Percentiles rank a stretch among this genome's conserved stretches.
phyloP scores from a whole-genome alignment of 1,139 yeast genomes.

The Scheffersomyces segobiensis region DNA sequence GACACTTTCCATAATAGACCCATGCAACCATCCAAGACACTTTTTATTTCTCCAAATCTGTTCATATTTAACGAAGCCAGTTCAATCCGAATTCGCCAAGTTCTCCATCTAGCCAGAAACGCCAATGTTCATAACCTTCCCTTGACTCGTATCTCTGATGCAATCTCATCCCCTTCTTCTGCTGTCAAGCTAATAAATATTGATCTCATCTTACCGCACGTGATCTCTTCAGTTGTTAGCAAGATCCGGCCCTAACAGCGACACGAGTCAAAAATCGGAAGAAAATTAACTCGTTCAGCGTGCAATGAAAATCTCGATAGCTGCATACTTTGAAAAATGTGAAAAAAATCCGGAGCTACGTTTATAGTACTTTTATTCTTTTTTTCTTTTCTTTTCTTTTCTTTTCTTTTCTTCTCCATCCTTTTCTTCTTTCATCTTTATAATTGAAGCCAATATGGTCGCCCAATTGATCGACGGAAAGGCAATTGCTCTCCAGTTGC shows the following conservation, averaged over 20 bases:
- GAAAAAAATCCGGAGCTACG: not conserved
- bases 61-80: not conserved
- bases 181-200: not conserved
- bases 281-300: not conserved
- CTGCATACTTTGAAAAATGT: not conserved
- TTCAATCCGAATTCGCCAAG: not conserved
- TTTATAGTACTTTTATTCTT: not conserved
- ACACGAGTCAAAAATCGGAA: not conserved
- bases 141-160: not conserved
- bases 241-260: not conserved
- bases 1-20: not conserved
- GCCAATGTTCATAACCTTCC: not conserved
- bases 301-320: not conserved
- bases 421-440: not conserved
- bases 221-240: not conserved
- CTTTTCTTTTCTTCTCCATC: not conserved
- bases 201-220: not conserved
- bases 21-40: not conserved
- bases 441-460: conserved; percentile 21
- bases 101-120: not conserved
- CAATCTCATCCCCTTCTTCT: not conserved
- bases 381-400: not conserved
- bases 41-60: not conserved
- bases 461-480: conserved; percentile 66
- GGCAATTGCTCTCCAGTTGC: conserved; percentile 59